Base-by-base conservation (phyloP, 257 asterid genomes). In the Ilex asprella region DNA sequence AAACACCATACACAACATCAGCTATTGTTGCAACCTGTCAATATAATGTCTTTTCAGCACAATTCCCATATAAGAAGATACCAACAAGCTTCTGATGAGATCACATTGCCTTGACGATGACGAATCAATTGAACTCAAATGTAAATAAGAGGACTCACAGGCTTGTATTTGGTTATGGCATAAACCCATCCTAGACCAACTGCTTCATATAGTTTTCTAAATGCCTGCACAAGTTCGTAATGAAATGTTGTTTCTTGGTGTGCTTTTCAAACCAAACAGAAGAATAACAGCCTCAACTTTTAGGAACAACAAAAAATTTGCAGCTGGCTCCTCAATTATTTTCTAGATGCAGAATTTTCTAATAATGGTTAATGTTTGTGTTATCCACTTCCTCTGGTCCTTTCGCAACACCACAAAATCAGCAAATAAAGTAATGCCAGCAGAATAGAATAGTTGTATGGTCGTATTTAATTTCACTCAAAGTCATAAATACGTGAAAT, bases 141-240 rank as follows among this genome's bases (percentile, higher is more conserved):
- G 41, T 35, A 6, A 15, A 7, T 14, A 65, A 66, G 44, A 64
- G 51, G 49, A 73, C 95, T 82, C 78, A 87, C 97, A 30, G 96
- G 93, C 75, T 87, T 91, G 51, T 85, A 90, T 85, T 87, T 90
- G 55, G 97, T 85, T 52, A 90, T 69, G 47, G 96, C 96, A 16
- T 87, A 90, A 15, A 90, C 88, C 96, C 97, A 90, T 68, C 97
- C 97, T 69, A 90, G 73, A 44, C 79, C 96, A 59, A 87, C 96
- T 35, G 78, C 93, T 73, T 90, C 97, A 60, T 90, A 87, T 2
- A 87, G 83, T 67, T 35, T 82, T 80, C 97, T 79, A 74, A 90
- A 90, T 62, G 82, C 97, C 96, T 87, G 83, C 78, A 70, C 5
- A 39, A 46, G 0, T 53, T 53, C 57, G 14, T n/a, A 3, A 8